Evolutionary conservation across 164 flowering plant species (phyloP).

Genomic region (Stephania yunnanensis): DNA sequence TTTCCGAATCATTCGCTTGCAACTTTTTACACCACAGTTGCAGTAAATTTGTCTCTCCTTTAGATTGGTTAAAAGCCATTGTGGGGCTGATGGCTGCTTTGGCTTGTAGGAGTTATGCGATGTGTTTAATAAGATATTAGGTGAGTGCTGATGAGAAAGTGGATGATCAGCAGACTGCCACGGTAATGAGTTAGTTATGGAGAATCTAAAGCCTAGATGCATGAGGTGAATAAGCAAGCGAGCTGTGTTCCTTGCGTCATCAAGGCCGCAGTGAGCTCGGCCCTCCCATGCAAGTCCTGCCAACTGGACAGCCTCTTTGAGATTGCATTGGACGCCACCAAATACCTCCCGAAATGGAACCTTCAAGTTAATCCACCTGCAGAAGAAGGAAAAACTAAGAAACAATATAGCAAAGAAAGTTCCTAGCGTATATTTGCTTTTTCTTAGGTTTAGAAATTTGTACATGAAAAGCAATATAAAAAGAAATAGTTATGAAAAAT

Average conservation of each 20-base stretch:
- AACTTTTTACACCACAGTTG: conserved; percentile 70
- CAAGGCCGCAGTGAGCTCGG: conserved; percentile 93
- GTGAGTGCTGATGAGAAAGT: conserved; percentile 33
- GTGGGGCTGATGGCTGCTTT: conserved; percentile 27
- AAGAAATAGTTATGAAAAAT: not conserved
- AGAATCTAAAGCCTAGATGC: conserved; percentile 63
- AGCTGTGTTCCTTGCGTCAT: conserved; percentile 96
- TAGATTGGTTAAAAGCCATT: conserved; percentile 27
- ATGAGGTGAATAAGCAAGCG: conserved; percentile 65
- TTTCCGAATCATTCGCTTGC: conserved; percentile 46
- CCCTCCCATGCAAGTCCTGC: conserved; percentile 94
- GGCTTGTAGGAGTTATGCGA: conserved; percentile 25
- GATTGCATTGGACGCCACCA: conserved; percentile 70
- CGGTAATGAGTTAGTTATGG: conserved; percentile 70
- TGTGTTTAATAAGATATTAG: conserved; percentile 19
- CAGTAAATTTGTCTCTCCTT: conserved; percentile 36
- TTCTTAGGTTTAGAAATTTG: too few relatives aligned
- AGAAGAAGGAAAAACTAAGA: not conserved
- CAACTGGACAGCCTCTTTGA: conserved; percentile 84
- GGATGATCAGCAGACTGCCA: conserved; percentile 45
- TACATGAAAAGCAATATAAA: not conserved
- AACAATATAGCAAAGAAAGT: too few relatives aligned
- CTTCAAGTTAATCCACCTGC: conserved; percentile 91
- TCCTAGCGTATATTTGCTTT: too few relatives aligned
- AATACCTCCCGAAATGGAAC: conserved; percentile 82